Percentiles rank a stretch among this genome's conserved stretches.
These are phyloP conservation scores for Xanthoconium stramineum DNA, from an alignment of 768 basidiomycete genomes.

Conservation along the genomic window DNA sequence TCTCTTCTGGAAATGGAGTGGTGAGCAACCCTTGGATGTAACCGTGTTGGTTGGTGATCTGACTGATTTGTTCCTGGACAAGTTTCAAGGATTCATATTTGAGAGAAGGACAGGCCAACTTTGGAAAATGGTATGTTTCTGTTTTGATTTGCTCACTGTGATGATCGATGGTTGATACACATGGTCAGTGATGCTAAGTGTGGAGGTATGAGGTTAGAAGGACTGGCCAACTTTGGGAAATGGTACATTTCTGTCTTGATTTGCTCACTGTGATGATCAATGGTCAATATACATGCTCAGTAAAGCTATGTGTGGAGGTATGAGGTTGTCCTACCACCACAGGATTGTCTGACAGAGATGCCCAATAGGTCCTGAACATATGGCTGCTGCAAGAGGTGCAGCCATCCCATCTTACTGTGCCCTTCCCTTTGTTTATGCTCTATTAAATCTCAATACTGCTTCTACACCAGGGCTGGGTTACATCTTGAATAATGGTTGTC, in stretches of 20 bases:
- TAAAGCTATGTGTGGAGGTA: conserved; percentile 52
- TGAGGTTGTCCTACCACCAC: neutral
- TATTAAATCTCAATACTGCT: conserved; percentile 26
- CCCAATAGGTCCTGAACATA: conserved; percentile 48
- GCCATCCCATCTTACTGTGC: conserved; percentile 53
- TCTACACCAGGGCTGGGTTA: conserved; percentile 40
- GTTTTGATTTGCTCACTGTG: neutral
- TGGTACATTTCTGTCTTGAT: conserved; percentile 37
- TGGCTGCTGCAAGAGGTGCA: conserved; percentile 32
- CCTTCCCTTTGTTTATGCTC: conserved; percentile 51
- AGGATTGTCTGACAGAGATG: neutral
- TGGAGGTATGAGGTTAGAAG: conserved; percentile 35
- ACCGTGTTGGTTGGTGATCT: neutral
- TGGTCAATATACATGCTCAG: conserved; percentile 21
- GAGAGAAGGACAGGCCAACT: conserved; percentile 51
- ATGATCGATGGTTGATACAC: neutral
- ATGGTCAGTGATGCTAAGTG: conserved; percentile 48
- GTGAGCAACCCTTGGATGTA: conserved; percentile 26
- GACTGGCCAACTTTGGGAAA: conserved; percentile 49
- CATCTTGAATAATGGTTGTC: conserved; percentile 54
- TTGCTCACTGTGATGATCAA: neutral
- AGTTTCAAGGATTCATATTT: conserved; percentile 66
- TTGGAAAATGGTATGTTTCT: conserved; percentile 47
- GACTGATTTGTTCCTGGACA: conserved; percentile 12
- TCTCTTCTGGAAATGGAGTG: conserved; percentile 57